Percentiles rank a stretch among this genome's conserved stretches.
Conservation (phyloP, 257 asterid genomes). For the Solanum lycopersicoides region DNA sequence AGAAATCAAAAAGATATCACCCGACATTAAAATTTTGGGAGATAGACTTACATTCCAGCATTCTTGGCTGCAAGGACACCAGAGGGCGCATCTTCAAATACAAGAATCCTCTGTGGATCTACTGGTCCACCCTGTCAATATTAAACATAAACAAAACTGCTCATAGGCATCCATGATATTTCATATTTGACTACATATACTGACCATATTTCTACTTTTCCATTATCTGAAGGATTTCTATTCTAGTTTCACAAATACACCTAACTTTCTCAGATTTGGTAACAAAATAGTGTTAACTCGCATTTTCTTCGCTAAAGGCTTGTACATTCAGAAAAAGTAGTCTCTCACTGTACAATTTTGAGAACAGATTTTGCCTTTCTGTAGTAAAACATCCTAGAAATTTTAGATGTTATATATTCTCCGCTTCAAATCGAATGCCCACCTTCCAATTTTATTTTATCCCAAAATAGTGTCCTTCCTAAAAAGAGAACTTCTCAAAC, state of each 20-base stretch:
- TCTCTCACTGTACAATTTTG: neutral
- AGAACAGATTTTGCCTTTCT: neutral
- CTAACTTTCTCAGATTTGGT: neutral
- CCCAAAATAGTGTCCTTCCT: neutral
- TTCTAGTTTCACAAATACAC: neutral
- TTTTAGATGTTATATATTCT: neutral
- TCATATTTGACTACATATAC: neutral
- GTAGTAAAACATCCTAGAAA: neutral
- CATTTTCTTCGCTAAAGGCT: neutral
- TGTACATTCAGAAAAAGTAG: neutral
- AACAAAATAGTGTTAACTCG: neutral
- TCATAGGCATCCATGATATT: neutral
- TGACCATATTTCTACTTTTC: neutral
- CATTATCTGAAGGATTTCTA: neutral
- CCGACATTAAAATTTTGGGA: neutral
- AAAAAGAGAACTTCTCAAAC: neutral
- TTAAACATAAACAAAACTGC: neutral
- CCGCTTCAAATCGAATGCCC: neutral
- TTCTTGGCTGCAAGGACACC: slow-evolving; percentile 93
- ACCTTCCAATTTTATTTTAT: neutral
- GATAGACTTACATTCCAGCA: slow-evolving; percentile 71
- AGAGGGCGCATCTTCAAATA: slow-evolving; percentile 93
- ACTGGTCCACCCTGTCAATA: slow-evolving; percentile 57
- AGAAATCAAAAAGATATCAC: neutral
- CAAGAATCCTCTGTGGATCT: slow-evolving; percentile 59